These are phyloP conservation scores for Fusarium compactum DNA, from an alignment of 2,329 filamentous ascomycete species.

Conservation along the genomic window DNA sequence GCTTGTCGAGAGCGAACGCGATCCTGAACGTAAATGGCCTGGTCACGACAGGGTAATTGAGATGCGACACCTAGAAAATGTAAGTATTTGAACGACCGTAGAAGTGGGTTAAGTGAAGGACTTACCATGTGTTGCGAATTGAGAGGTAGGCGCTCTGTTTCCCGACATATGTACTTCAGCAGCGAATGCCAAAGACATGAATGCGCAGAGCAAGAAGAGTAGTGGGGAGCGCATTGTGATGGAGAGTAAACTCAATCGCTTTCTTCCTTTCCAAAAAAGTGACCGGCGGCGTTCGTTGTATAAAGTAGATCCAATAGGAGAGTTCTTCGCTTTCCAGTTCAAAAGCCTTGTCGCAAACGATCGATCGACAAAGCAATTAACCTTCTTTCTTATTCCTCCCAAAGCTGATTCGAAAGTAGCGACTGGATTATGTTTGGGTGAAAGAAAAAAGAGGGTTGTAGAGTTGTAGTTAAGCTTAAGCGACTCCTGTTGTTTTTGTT, in stretches of 20 bases:
- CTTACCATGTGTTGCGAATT: constrained; percentile 42
- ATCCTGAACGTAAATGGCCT: constrained; percentile 79
- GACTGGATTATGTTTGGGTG: constrained; percentile 7
- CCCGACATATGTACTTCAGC: constrained; percentile 29
- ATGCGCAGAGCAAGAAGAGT: constrained; percentile 33
- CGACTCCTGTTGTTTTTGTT: constrained; percentile 1
- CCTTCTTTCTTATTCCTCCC: constrained; percentile 7
- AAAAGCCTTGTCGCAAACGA: constrained; percentile 16
- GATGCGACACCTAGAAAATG: constrained; percentile 75
- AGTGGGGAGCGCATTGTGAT: constrained; percentile 37
- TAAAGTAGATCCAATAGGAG: constrained; percentile 19
- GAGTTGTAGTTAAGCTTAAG: constrained; percentile 20
- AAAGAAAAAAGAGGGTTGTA: constrained; percentile 19
- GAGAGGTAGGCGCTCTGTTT: constrained; percentile 38
- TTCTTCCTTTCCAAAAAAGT: background rate
- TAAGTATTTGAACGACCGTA: constrained; percentile 16
- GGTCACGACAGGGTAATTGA: constrained; percentile 73
- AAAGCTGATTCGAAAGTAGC: constrained; percentile 22
- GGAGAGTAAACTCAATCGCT: background rate
- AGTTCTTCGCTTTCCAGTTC: background rate
- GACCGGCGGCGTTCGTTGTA: constrained; percentile 3
- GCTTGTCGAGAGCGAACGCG: constrained; percentile 80
- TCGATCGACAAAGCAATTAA: constrained; percentile 20
- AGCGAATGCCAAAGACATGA: constrained; percentile 25
- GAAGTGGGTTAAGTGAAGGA: background rate